These are phyloP conservation scores for Pyrenophora graminea DNA, from an alignment of 2,329 filamentous ascomycete species.

Conservation along the genomic window DNA sequence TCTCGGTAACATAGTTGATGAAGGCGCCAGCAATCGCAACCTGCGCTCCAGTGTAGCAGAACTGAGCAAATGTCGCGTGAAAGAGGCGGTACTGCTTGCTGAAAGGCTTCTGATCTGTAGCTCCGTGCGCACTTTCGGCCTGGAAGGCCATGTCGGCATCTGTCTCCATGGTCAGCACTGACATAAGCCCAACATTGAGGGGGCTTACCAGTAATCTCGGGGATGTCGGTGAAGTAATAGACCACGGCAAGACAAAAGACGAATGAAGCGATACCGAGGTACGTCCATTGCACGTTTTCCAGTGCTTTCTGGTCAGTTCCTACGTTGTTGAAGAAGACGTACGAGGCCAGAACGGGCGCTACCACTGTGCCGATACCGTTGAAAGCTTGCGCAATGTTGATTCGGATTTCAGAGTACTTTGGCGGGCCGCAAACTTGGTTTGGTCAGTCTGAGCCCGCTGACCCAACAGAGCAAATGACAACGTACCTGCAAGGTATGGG, in stretches of 20 bases:
- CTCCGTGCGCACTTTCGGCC: conserved; percentile 44
- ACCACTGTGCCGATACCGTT: conserved; percentile 63
- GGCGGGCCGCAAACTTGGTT: conserved; percentile 60
- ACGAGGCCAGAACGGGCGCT: conserved; percentile 62
- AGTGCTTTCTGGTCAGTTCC: conserved; percentile 56
- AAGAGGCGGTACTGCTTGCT: conserved; percentile 71
- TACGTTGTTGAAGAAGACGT: conserved; percentile 65
- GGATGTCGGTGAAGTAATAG: conserved; percentile 61
- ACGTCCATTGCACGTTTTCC: conserved; percentile 67
- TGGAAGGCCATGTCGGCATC: conserved; percentile 61
- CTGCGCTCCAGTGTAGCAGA: conserved; percentile 80
- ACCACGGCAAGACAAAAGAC: conserved; percentile 61
- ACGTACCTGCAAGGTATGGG: conserved; percentile 40
- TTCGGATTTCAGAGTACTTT: conserved; percentile 60
- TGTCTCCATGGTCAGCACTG: conserved; percentile 1
- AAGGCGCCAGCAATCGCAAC: conserved; percentile 55
- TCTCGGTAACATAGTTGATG: conserved; percentile 58
- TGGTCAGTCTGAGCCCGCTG: not conserved
- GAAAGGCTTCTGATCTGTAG: conserved; percentile 55
- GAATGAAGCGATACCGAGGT: conserved; percentile 65
- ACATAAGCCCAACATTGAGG: not conserved
- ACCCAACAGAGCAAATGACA: not conserved
- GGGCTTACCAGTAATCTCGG: conserved; percentile 55
- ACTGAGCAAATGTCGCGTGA: conserved; percentile 75
- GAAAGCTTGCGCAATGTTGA: conserved; percentile 63